These are phyloP conservation scores for Kluyveromyces sp. DNA, from an alignment of 1,139 yeast genomes.

Conservation along the genomic window DNA sequence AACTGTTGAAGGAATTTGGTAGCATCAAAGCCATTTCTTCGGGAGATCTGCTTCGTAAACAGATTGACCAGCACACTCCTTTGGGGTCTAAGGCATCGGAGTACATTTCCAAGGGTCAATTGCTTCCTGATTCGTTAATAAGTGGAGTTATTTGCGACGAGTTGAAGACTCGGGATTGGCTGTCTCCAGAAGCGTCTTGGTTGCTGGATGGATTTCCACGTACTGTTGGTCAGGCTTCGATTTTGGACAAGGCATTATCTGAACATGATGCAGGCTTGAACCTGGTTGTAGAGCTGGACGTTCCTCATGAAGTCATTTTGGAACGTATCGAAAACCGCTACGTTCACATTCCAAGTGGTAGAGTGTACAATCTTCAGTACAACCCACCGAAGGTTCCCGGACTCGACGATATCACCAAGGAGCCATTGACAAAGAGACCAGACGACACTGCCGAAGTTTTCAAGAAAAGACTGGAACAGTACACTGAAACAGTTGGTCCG, in stretches of 20 bases:
- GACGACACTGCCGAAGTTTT: slow-evolving; percentile 76
- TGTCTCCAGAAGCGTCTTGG: slow-evolving; percentile 48
- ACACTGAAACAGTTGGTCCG: slow-evolving; percentile 53
- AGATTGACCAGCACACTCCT: slow-evolving; percentile 48
- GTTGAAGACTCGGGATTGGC: slow-evolving; percentile 39
- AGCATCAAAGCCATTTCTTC: slow-evolving; percentile 54
- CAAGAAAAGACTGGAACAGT: slow-evolving; percentile 55
- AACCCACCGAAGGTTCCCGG: slow-evolving; percentile 83
- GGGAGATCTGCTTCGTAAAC: slow-evolving; percentile 72
- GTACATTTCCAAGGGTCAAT: slow-evolving; percentile 53
- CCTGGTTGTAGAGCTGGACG: slow-evolving; percentile 74
- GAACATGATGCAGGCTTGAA: slow-evolving; percentile 42
- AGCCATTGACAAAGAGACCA: slow-evolving; percentile 64
- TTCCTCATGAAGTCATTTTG: slow-evolving; percentile 70
- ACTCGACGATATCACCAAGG: slow-evolving; percentile 83
- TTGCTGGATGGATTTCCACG: slow-evolving; percentile 90
- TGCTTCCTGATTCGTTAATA: slow-evolving; percentile 70
- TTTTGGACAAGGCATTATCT: slow-evolving; percentile 43
- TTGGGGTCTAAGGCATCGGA: slow-evolving; percentile 53
- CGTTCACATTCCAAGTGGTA: slow-evolving; percentile 77
- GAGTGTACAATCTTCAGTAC: slow-evolving; percentile 78
- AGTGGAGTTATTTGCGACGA: slow-evolving; percentile 50
- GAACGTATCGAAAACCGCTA: slow-evolving; percentile 79
- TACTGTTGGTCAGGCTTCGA: slow-evolving; percentile 61
- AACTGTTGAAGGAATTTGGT: slow-evolving; percentile 49